A percentile compares a stretch with the other conserved stretches of the same genome.
These are phyloP conservation scores for Beauveria australis DNA, from an alignment of 2,329 filamentous ascomycete genomes.

Conservation along the genomic window DNA sequence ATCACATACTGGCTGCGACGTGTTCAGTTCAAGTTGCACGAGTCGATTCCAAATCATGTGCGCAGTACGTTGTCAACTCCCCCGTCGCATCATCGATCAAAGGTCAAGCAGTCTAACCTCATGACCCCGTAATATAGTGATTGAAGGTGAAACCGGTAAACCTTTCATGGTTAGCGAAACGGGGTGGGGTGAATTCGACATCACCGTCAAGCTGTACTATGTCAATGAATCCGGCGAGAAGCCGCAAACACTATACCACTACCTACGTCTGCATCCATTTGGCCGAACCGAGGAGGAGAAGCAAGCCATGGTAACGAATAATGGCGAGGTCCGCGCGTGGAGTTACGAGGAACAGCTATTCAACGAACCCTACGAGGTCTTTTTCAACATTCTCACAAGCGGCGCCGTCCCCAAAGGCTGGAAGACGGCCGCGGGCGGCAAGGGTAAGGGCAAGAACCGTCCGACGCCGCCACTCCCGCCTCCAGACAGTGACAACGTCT, in stretches of 20 bases:
- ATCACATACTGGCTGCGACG: conserved; percentile 94
- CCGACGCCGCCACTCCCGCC: conserved; percentile 30
- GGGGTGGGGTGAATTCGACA: conserved; percentile 97
- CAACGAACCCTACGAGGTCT: conserved; percentile 90
- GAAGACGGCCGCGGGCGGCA: conserved; percentile 32
- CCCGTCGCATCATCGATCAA: not conserved
- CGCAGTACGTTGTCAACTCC: conserved; percentile 51
- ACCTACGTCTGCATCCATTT: conserved; percentile 84
- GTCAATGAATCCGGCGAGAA: conserved; percentile 83
- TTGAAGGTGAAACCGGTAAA: conserved; percentile 61
- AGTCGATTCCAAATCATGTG: conserved; percentile 87
- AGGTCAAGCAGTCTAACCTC: not conserved
- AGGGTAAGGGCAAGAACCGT: conserved; percentile 39
- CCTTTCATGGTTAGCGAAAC: conserved; percentile 84
- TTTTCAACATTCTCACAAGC: conserved; percentile 78
- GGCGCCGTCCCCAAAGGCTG: conserved; percentile 51
- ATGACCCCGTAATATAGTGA: conserved; percentile 31
- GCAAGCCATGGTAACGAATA: conserved; percentile 48
- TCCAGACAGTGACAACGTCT: conserved; percentile 40
- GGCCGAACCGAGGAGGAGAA: conserved; percentile 71
- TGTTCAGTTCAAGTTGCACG: conserved; percentile 96
- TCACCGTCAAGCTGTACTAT: conserved; percentile 92
- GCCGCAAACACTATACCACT: conserved; percentile 90
- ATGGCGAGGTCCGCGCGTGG: conserved; percentile 64
- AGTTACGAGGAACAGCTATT: conserved; percentile 92